Evolutionary conservation across 129 eudicot genomes (phyloP).

Genomic region (Oenanthe sinensis): DNA sequence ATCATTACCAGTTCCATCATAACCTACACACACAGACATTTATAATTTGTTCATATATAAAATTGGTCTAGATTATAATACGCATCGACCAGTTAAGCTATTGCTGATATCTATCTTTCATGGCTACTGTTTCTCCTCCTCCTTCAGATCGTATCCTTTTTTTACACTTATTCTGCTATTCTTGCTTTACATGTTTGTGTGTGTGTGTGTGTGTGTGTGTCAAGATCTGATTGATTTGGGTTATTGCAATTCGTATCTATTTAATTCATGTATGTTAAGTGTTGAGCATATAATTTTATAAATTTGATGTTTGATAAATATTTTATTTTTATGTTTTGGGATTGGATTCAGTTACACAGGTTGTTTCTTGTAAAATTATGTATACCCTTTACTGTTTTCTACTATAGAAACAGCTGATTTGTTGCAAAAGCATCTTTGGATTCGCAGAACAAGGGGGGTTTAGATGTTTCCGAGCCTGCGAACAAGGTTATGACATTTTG

Average conservation of each 20-base stretch:
- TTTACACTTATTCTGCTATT: background rate
- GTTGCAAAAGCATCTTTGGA: slow-evolving; percentile 73
- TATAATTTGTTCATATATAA: background rate
- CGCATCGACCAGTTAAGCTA: background rate
- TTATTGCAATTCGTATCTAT: too few species aligned
- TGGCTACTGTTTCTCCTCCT: slow-evolving; percentile 59
- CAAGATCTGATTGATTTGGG: too few species aligned
- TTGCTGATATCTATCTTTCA: slow-evolving; percentile 7
- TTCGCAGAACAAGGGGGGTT: slow-evolving; percentile 40
- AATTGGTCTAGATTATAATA: background rate
- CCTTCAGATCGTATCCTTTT: slow-evolving; percentile 59
- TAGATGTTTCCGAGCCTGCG: slow-evolving; percentile 53
- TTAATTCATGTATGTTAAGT: too few species aligned
- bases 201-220: background rate
- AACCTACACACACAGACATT: slow-evolving; percentile 23
- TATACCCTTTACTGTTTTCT: slow-evolving; percentile 24
- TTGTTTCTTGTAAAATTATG: background rate
- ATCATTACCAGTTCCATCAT: slow-evolving; percentile 50
- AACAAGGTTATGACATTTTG: slow-evolving; percentile 48
- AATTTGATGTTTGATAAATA: too few species aligned
- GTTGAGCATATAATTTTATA: too few species aligned
- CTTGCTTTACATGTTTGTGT: background rate
- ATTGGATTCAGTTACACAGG: background rate
- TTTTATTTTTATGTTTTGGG: background rate
- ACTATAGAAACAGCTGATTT: slow-evolving; percentile 69